These are phyloP conservation scores for Jaltomata sinuosa DNA, from an alignment of 257 asterid genomes.

Conservation along the genomic window DNA sequence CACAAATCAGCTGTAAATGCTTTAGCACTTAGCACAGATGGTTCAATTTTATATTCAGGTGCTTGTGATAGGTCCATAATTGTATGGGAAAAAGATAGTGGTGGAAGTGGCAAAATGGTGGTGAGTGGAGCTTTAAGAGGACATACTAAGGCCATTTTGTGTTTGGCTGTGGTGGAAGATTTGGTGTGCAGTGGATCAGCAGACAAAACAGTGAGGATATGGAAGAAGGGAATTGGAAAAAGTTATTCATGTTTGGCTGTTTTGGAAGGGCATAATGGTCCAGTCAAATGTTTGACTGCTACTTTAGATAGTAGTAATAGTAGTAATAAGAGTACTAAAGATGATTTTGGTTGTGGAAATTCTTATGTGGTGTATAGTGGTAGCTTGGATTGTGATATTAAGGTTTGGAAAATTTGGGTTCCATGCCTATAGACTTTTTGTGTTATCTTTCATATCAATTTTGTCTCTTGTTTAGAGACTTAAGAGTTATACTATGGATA, in stretches of 20 bases:
- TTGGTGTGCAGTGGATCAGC: constrained; percentile 81
- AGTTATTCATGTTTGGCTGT: constrained; percentile 55
- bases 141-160: constrained; percentile 56
- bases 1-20: constrained; percentile 82
- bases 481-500: neutral
- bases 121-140: constrained; percentile 70
- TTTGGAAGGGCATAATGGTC: constrained; percentile 63
- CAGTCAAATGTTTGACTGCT: constrained; percentile 70
- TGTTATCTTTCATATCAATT: too few relatives aligned
- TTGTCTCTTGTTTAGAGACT: neutral
- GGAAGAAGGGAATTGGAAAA: constrained; percentile 54
- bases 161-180: constrained; percentile 50
- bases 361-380: constrained; percentile 58
- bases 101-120: constrained; percentile 29
- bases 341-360: neutral
- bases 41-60: constrained; percentile 62
- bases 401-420: constrained; percentile 43
- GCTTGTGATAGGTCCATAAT: constrained; percentile 73
- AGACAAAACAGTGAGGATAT: constrained; percentile 51
- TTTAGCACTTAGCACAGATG: constrained; percentile 53
- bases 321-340: neutral
- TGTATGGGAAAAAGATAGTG: constrained; percentile 54
- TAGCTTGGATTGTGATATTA: constrained; percentile 61
- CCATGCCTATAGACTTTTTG: constrained; percentile 12
- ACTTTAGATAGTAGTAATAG: constrained; percentile 11